Percentiles rank a stretch among this genome's conserved stretches.
Evolutionary conservation across 108 stramenopile species (phyloP).

Genomic region (Cyclostephanos invisitatus): DNA sequence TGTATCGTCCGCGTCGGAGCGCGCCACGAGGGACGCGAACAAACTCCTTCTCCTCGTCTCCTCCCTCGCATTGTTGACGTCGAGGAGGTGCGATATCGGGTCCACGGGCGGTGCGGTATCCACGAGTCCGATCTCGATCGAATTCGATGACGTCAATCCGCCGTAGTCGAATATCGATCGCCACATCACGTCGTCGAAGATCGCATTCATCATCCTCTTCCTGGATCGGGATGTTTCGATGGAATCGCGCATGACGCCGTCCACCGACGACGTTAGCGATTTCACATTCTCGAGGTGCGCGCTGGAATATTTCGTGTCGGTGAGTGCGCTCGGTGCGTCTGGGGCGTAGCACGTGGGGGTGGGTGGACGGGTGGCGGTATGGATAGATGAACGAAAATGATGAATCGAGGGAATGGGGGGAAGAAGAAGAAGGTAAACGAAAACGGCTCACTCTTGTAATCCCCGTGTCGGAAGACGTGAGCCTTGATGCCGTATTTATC

Average conservation of each 20-base stretch:
- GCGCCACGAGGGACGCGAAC: slow-evolving; percentile 5
- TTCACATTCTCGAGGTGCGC: slow-evolving; percentile 57
- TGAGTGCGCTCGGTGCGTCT: slow-evolving; percentile 69
- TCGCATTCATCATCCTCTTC: not conserved
- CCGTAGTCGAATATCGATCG: slow-evolving; percentile 65
- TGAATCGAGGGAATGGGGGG: not conserved
- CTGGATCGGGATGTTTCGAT: slow-evolving; percentile 53
- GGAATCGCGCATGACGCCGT: slow-evolving; percentile 50
- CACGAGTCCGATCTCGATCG: slow-evolving; percentile 63
- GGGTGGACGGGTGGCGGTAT: not conserved
- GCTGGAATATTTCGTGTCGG: slow-evolving; percentile 55
- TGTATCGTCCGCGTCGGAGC: slow-evolving; percentile 5
- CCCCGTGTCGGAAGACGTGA: slow-evolving; percentile 81
- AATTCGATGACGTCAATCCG: slow-evolving; percentile 60
- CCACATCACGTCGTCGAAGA: slow-evolving; percentile 62
- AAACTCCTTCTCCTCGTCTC: slow-evolving; percentile 9
- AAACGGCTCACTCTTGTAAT: slow-evolving; percentile 66
- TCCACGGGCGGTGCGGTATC: slow-evolving; percentile 55
- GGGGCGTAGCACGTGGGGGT: not conserved
- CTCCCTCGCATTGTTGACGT: slow-evolving; percentile 35
- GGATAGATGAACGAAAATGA: not conserved
- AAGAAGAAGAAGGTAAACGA: not conserved
- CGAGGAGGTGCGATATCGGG: slow-evolving; percentile 57
- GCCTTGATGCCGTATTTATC: slow-evolving; percentile 71
- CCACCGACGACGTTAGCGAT: slow-evolving; percentile 49